These are phyloP conservation scores for Torulaspora indica DNA, from an alignment of 805 yeast genomes.

Conservation along the genomic window DNA sequence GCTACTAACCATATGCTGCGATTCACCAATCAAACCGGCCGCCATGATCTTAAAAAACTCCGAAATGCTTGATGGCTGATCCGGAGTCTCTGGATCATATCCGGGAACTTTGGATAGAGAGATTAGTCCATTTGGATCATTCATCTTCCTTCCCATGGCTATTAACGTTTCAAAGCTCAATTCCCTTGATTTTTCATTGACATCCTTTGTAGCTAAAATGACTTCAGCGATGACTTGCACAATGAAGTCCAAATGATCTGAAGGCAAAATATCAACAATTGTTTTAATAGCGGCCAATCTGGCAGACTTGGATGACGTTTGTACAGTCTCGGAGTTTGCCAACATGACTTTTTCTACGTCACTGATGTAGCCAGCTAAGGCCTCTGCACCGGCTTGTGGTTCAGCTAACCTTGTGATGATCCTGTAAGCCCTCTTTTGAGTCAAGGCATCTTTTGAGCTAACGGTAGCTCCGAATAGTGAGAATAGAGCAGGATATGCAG, in stretches of 20 bases:
- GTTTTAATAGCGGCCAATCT: conserved; percentile 65
- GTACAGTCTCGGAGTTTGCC: conserved; percentile 52
- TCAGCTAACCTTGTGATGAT: conserved; percentile 68
- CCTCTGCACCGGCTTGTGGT: conserved; percentile 54
- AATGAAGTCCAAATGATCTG: conserved; percentile 63
- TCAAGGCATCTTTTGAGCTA: conserved; percentile 51
- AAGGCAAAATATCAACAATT: conserved; percentile 59
- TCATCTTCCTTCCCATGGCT: conserved; percentile 76
- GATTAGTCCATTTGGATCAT: conserved; percentile 59
- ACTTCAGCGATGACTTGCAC: conserved; percentile 83
- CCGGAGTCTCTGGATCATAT: conserved; percentile 57
- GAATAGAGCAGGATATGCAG: conserved; percentile 68
- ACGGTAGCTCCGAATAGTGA: conserved; percentile 73
- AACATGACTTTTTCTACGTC: conserved; percentile 59
- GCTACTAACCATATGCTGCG: conserved; percentile 97
- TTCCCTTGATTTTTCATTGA: conserved; percentile 86
- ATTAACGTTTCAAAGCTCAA: conserved; percentile 70
- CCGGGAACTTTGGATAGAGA: conserved; percentile 63
- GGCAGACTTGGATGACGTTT: conserved; percentile 73
- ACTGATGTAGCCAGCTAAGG: conserved; percentile 48
- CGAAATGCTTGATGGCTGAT: conserved; percentile 58
- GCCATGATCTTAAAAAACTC: conserved; percentile 90
- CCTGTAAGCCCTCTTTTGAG: conserved; percentile 88
- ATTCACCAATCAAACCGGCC: conserved; percentile 92
- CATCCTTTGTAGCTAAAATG: conserved; percentile 84